Base-by-base conservation (phyloP, 2,329 filamentous ascomycete genomes). In the Pyrenochaeta sp. region DNA sequence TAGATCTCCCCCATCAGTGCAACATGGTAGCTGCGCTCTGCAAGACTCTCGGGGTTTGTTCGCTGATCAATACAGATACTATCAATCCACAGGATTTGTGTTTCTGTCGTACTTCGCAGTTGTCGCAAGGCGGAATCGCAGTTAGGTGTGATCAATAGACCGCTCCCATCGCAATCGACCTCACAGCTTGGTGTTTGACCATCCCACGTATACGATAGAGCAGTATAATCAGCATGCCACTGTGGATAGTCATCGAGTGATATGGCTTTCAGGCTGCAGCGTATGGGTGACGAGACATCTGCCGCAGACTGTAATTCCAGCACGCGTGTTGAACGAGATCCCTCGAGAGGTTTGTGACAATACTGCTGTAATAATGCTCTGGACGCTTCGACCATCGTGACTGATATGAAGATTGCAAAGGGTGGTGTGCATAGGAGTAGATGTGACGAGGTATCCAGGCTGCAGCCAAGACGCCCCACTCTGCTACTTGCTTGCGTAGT, bases 1-100 rank as follows among this genome's bases (percentile, higher is more conserved):
- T 56, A 63, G 25, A 61, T 56, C 10, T 56, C 52, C 0, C 50
- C 51, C 54, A 61, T 63, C 4, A 65, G 40, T 2, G 51, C 56
- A 5, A 65, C 57, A 32, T 62, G 59, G 9, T 48, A 5, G 7
- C 51, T 58, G 15, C 50, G 39, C 47, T 65, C 57, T 22, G 43
- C 43, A 27, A 45, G 24, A 13, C 24, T 30, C 24, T 50, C 28
- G 6, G 22, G 19, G 13, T 27, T 32, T 34, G n/a, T 42, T 9
- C 7, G 39, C n/a, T 45, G 43, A 28, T 28, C 22, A 28, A 45
- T 45, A n/a, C 43, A 45, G 7, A 45, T 45, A 28, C 43, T 45
- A 24, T 45, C 43, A 30, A 45, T 45, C 43, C 43, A 45, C 10
- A 45, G 24, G 13, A 27, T 27, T 28, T 45, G 19, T 10, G 5